These are phyloP conservation scores for Mortierella sp. DNA, from an alignment of 371 early-diverging fungal genomes.

Conservation along the genomic window DNA sequence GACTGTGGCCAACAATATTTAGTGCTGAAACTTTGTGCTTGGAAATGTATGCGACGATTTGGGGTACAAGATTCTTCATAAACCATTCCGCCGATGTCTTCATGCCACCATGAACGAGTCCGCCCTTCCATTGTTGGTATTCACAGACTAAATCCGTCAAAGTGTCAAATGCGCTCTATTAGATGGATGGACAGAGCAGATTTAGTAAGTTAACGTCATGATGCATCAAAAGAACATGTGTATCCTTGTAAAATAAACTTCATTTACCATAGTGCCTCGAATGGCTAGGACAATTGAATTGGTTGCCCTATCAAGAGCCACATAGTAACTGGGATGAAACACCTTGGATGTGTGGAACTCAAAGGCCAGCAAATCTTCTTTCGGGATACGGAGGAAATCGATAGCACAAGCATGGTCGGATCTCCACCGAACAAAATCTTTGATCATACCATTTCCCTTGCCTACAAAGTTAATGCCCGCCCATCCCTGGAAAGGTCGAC, in stretches of 20 bases:
- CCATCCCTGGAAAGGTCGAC: slow-evolving; percentile 72
- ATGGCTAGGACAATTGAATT: slow-evolving; percentile 83
- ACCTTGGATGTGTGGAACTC: slow-evolving; percentile 80
- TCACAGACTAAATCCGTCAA: slow-evolving; percentile 90
- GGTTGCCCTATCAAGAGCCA: slow-evolving; percentile 77
- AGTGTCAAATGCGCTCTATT: slow-evolving; percentile 82
- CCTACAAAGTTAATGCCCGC: slow-evolving; percentile 86
- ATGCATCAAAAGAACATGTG: not conserved
- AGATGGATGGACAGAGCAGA: not conserved
- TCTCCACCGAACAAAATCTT: slow-evolving; percentile 77
- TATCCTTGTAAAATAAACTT: not conserved
- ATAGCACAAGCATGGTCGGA: slow-evolving; percentile 80
- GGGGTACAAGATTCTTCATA: slow-evolving; percentile 76
- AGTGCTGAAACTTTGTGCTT: slow-evolving; percentile 71
- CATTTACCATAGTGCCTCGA: slow-evolving; percentile 84
- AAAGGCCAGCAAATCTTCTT: slow-evolving; percentile 81
- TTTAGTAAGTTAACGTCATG: not conserved
- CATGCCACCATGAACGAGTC: slow-evolving; percentile 88
- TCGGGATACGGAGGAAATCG: slow-evolving; percentile 75
- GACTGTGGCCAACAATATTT: slow-evolving; percentile 86
- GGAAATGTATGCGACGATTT: slow-evolving; percentile 74
- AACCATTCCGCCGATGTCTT: slow-evolving; percentile 86
- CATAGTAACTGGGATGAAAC: slow-evolving; percentile 85
- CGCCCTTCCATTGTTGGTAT: slow-evolving; percentile 89
- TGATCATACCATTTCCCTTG: slow-evolving; percentile 74